Percentiles rank a stretch among this genome's conserved stretches.
Evolutionary conservation across 495 filamentous ascomycete species (phyloP).

Genomic region (Coniosporium apollinis): DNA sequence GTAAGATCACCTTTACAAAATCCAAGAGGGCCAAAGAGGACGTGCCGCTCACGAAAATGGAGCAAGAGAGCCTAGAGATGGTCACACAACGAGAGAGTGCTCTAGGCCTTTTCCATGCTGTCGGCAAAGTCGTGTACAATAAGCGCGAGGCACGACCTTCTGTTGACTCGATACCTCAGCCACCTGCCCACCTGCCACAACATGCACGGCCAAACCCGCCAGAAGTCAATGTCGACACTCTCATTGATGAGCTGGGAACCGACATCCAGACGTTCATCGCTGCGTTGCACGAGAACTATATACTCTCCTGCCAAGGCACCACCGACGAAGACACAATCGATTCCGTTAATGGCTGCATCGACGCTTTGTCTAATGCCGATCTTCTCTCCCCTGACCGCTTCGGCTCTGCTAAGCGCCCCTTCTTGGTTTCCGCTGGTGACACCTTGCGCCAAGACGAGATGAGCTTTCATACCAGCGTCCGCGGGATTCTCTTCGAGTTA

Average conservation of each 20-base stretch:
- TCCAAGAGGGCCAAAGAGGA: conserved; percentile 39
- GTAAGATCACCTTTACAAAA: conserved; percentile 43
- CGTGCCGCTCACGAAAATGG: conserved; percentile 45
- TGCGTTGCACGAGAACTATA: conserved; percentile 91
- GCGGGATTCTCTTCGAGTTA: conserved; percentile 66
- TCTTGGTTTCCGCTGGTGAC: conserved; percentile 41
- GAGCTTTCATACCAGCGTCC: conserved; percentile 70
- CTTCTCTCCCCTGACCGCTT: conserved; percentile 44
- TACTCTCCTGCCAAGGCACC: conserved; percentile 58
- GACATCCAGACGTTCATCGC: conserved; percentile 77
- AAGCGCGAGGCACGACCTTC: conserved; percentile 42
- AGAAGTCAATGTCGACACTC: conserved; percentile 51
- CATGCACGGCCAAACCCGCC: conserved; percentile 46
- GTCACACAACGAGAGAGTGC: conserved; percentile 74
- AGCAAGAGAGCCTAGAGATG: conserved; percentile 51
- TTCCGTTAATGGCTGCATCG: conserved; percentile 54
- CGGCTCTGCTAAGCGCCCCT: conserved; percentile 19
- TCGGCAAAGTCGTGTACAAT: conserved; percentile 91
- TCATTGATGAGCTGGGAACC: conserved; percentile 80
- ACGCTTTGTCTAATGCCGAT: conserved; percentile 76
- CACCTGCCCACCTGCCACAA: conserved; percentile 47
- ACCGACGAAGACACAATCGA: conserved; percentile 46
- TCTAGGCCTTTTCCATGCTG: conserved; percentile 86
- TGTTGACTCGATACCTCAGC: conserved; percentile 25
- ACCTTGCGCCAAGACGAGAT: conserved; percentile 79